Conservation (phyloP, 305 asterid species). For the Solanum hybrid region DNA sequence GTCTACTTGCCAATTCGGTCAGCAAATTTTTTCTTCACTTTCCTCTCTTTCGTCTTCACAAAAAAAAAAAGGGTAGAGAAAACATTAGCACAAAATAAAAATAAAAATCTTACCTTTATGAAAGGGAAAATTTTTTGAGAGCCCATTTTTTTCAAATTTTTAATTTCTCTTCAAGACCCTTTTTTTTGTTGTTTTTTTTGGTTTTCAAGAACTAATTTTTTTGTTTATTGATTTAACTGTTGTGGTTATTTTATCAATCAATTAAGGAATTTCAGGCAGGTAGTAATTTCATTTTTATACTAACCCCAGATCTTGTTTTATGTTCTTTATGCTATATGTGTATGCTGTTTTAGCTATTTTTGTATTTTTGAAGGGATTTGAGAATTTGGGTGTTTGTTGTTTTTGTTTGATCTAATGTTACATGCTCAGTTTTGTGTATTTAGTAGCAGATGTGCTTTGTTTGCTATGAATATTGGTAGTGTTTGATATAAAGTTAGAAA, state of each 20-base stretch:
- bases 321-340: neutral
- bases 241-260: constrained; percentile 1
- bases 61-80: neutral
- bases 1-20: constrained; percentile 22
- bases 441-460: neutral
- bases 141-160: neutral
- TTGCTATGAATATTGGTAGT: neutral
- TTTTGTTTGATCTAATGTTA: neutral
- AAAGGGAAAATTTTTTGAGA: neutral
- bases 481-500: neutral
- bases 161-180: neutral
- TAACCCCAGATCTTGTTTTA: constrained; percentile 17
- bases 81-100: neutral
- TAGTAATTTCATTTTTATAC: constrained; percentile 2
- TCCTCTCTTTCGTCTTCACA: neutral
- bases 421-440: neutral
- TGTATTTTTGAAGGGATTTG: neutral
- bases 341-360: neutral
- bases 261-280: neutral
- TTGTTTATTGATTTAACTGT: neutral
- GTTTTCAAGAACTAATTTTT: neutral
- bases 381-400: neutral
- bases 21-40: neutral
- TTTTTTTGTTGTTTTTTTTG: neutral
- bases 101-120: neutral